Evolutionary conservation across 2,329 filamentous ascomycete genomes (phyloP), one percentile per base, ranked within the genome.

Genomic region (Penicillium psychrosexuale): DNA sequence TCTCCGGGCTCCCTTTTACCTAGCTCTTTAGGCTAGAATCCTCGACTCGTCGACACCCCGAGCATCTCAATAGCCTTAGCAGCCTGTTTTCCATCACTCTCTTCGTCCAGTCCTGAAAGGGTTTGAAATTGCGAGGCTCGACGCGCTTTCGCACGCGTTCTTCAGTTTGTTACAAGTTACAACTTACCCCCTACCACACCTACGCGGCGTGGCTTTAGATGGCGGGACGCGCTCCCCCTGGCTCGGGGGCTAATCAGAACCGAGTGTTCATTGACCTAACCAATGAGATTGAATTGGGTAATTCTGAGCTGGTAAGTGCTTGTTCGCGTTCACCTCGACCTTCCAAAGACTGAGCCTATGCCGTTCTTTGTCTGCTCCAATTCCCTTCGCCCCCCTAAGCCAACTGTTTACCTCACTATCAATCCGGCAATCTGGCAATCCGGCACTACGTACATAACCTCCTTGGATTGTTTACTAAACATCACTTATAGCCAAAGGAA

Each of bases 251-350:
- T 6, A 44, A 44, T 6, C 33, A 44, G n/a, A 48, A 36, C 19
- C 39, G 34, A 17, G 39, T 45, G 3, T 28, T 45, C n/a, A 54
- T 54, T 33, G 52, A 54, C 12, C 15, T 54, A 13, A 54, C 52
- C n/a, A 39, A 34, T 19, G 47, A 50, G 4, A 24, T 3, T 9
- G 47, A 40, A 12, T 36, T 24, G 8, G 34, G 19, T 2, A 30
- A 36, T 13, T 47, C 39, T 34, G 12, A 22, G 30, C 24, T 43
- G 28, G 47, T 47, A 19, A 8, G 38, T 47, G 27, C 22, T 24
- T 53, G 17, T 42, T 11, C 12, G 22, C 3, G 6, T 27, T 28
- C 28, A 22, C 8, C 8, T 24, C 27, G 5, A n/a, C 36, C 15
- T 43, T 38, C 17, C 15, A n/a, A 38, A 22, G 7, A 17, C 8